Conservation (phyloP, 768 basidiomycete genomes). For the Russula virescens region DNA sequence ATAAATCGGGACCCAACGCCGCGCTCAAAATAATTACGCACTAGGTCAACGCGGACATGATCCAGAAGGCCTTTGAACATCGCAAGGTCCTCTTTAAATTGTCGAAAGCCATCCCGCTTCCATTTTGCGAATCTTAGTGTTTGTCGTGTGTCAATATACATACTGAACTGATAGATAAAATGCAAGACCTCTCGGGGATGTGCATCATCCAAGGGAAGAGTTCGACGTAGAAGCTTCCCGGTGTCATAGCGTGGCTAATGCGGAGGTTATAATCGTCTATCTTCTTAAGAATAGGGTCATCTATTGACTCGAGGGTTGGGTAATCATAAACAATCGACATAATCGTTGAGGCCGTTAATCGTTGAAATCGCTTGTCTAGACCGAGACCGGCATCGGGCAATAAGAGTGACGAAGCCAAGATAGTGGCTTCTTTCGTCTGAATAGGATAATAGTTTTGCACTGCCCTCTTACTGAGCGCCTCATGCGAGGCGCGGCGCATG, state of each 20-base stretch:
- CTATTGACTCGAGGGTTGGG: not conserved
- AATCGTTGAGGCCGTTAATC: constrained; percentile 28
- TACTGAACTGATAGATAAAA: not conserved
- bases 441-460: constrained; percentile 26
- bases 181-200: constrained; percentile 7
- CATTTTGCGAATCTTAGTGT: constrained; percentile 6
- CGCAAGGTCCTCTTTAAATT: not conserved
- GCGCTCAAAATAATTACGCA: not conserved
- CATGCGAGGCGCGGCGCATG: constrained; percentile 32
- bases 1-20: not conserved
- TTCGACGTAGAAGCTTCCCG: not conserved
- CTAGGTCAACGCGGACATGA: constrained; percentile 4
- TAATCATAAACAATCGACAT: constrained; percentile 28
- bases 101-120: not conserved
- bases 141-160: not conserved
- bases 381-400: constrained; percentile 24
- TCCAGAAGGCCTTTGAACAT: constrained; percentile 6
- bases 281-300: not conserved
- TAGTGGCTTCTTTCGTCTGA: constrained; percentile 30
- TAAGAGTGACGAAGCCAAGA: constrained; percentile 29
- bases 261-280: not conserved
- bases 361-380: constrained; percentile 30
- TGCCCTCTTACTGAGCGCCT: constrained; percentile 28
- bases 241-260: not conserved
- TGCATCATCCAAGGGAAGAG: constrained; percentile 14